Base-by-base conservation (phyloP, 306 rosid genomes). In the Chamaecrista fasciculata region DNA sequence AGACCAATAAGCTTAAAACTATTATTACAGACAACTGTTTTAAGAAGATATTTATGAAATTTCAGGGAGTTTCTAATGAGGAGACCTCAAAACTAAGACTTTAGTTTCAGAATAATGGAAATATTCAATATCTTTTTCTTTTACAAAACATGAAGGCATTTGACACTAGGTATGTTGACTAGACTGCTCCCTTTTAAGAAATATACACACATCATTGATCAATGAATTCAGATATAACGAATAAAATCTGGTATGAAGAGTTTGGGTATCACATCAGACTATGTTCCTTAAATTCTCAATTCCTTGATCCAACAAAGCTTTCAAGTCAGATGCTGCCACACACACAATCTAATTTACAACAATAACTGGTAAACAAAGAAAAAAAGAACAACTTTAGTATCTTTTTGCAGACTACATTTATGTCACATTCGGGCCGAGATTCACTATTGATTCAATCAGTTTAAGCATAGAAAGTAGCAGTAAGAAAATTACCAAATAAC, bases 401-500 rank as follows among this genome's bases (percentile, higher is more conserved):
- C 26, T 12, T 25, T 12, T 25, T 36, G 65, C 25, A 26, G 20
- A 26, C 48, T 37, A 42, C 48, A 18, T 51, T 33, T 70, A 53
- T 25, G 16, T 55, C 66, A 18, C 4, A 48, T 24, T 43, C 59
- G 15, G 0, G 28, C 34, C n/a, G 12, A 62, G 39, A 18, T 42
- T 49, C 37, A 37, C 31, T 18, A 16, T 33, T 4, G 23, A 43
- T 61, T 53, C 23, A 72, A 15, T 46, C 59, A 58, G 44, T 64
- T n/a, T 4, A 18, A 62, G 43, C 33, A 47, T 53, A 18, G 16
- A 24, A 62, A 56, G 40, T 8, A 57, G 24, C 15, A 44, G 66
- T 58, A 37, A 67, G 49, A 78, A 47, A 81, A 49, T 76, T 86
- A 91, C 97, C 87, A 88, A 68, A 76, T 88, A 88, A 70, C 97